Base-by-base conservation (phyloP, 495 filamentous ascomycete genomes). In the Penicillium malachiteum region DNA sequence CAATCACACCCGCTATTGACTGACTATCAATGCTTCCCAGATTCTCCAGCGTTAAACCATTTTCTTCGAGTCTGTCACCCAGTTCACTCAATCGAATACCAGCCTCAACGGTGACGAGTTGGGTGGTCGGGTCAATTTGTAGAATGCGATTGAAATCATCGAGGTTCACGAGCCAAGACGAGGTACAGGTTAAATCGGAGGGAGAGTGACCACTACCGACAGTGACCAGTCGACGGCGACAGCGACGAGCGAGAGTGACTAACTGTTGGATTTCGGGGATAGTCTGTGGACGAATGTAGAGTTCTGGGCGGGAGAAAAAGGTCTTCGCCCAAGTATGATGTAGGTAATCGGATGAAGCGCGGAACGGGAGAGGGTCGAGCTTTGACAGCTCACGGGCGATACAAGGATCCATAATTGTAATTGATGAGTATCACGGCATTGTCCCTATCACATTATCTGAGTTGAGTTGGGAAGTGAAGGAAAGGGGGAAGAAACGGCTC, bases 321-420 rank as follows among this genome's bases (percentile, higher is more conserved):
- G 94, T 97, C 66, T 86, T 87, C 26, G 95, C 94, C 94, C 94
- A 98, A n/a, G 95, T 98, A 63, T 88, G 86, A 78, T 98, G 94
- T 35, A 82, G 72, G 71, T 97, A 84, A 32, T 81, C 72, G 52
- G 75, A 71, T 46, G 80, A 77, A 4, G 89, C 87, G 71, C 86
- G 89, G 78, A 97, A 96, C 30, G 91, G 87, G 26, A 91, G 66
- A 56, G 81, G 75, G 65, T 85, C 77, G 64, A 84, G 74, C 57
- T 69, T 77, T 26, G 76, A 73, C 47, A 86, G 72, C 71, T 88
- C 83, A 38, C 63, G 71, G 54, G 71, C 49, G 45, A 84, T 65
- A 43, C 66, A 60, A 46, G 75, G 71, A 68, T 83, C 78, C 78
- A 83, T 80, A 14, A 31, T 53, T 6, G 21, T n/a, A 35, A 11